Evolutionary conservation across 1,139 yeast species (phyloP), one percentile per base, ranked within the genome.

Genomic region (Zygoascus sp.): DNA sequence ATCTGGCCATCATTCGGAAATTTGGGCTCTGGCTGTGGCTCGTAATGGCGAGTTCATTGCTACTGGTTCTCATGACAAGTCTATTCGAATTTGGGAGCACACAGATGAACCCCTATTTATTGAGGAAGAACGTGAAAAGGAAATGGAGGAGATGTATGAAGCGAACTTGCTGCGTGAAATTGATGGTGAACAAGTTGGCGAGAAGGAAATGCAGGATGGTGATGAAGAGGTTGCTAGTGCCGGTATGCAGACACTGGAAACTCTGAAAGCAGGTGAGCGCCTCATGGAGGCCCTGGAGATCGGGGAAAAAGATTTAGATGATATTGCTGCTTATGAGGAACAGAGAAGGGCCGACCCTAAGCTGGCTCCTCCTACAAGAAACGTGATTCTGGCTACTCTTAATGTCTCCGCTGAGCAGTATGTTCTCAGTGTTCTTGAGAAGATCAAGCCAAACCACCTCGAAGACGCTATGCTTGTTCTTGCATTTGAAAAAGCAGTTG

Each of bases 101-200:
- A 86, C 95, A 4, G 94, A 85, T 50, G 98, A 92, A 63, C 94
- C 92, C 58, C 90, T 92, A 20, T 92, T 92, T 66, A 68, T 94
- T 52, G 97, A 92, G 64, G 99, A 92, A 73, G 98, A 92, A 68
- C 76, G 92, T 50, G 99, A 94, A 62, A 87, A 84, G 65, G 98
- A 92, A 64, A 74, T 89, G 77, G 98, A 92, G 63, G 96, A 90
- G 64, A 69, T 83, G 51, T 88, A 90, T 62, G 98, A 92, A 62
- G 75, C 76, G 20, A 85, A 86, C 9, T 69, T 90, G 44, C 76
- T 72, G 15, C 74, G 72, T 23, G 72, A 66, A 39, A 69, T 72
- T 10, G 67, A 65, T 21, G 68, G 54, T 15, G 58, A 53, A n/a
- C 53, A 48, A 3, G 51, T 50, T 3, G 57, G 55, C 1, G 57